phyloP scores from a whole-genome alignment of 257 asterid genomes.

The Fraxinus quadrangulata region DNA sequence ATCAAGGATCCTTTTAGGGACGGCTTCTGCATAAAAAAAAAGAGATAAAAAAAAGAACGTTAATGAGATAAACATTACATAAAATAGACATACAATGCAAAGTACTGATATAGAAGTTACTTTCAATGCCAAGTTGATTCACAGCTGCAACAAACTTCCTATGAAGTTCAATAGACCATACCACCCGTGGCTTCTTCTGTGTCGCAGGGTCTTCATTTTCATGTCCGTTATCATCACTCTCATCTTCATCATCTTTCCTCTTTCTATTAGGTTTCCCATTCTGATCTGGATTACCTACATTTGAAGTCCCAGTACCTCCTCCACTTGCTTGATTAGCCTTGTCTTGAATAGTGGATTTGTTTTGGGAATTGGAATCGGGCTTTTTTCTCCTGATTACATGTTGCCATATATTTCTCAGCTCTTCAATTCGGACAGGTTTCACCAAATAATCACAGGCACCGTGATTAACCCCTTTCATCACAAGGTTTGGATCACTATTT shows the following conservation, averaged over 20 bases:
- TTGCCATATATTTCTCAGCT: conserved; percentile 67
- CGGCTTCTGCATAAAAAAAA: conserved; percentile 50
- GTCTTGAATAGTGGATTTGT: conserved; percentile 33
- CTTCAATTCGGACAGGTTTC: conserved; percentile 65
- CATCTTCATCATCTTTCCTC: conserved; percentile 61
- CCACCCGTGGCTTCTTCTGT: conserved; percentile 69
- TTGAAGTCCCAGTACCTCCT: conserved; percentile 49
- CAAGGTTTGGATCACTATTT: conserved; percentile 47
- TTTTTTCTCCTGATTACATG: conserved; percentile 58
- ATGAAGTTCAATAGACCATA: conserved; percentile 69
- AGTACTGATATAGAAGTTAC: conserved; percentile 35
- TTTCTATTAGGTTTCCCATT: conserved; percentile 45
- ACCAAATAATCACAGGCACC: conserved; percentile 79
- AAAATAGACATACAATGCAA: conserved; percentile 8
- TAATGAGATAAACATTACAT: neutral
- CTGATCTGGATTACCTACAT: conserved; percentile 47
- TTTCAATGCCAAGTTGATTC: conserved; percentile 61
- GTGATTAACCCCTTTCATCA: conserved; percentile 67
- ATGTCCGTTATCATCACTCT: conserved; percentile 44
- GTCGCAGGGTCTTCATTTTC: conserved; percentile 54
- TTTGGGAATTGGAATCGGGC: conserved; percentile 36
- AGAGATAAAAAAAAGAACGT: neutral
- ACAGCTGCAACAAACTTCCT: conserved; percentile 64
- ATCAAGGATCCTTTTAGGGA: conserved; percentile 77
- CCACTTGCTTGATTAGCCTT: conserved; percentile 42